phyloP scores from a whole-genome alignment of 2,329 filamentous ascomycete genomes.

The Keithomyces neogunnii region DNA sequence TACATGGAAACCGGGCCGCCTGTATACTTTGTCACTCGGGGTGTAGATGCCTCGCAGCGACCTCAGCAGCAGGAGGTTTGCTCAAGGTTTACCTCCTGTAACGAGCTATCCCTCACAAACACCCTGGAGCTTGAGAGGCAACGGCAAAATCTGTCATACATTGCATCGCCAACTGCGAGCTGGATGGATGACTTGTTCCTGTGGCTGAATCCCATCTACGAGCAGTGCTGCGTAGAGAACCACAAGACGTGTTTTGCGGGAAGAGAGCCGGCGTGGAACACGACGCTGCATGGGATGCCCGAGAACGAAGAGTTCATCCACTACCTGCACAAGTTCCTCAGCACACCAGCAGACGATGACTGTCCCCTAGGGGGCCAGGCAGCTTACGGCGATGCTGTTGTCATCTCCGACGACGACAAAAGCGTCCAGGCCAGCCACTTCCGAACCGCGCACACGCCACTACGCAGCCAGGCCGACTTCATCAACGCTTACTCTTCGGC shows the following conservation, averaged over 20 bases:
- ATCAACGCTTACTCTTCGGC: conserved; percentile 86
- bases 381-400: conserved; percentile 75
- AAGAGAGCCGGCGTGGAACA: conserved; percentile 77
- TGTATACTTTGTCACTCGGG: conserved; percentile 87
- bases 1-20: conserved; percentile 90
- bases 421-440: conserved; percentile 82
- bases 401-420: conserved; percentile 59
- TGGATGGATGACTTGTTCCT: conserved; percentile 97
- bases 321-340: conserved; percentile 77
- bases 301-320: conserved; percentile 83
- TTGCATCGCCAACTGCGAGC: conserved; percentile 79
- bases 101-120: conserved; percentile 75
- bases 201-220: conserved; percentile 83
- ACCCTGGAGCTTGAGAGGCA: conserved; percentile 92
- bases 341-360: conserved; percentile 68
- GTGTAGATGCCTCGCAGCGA: conserved; percentile 70
- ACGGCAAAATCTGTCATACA: conserved; percentile 77
- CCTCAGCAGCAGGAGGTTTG: conserved; percentile 78
- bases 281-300: conserved; percentile 83
- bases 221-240: conserved; percentile 63
- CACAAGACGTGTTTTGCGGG: conserved; percentile 70
- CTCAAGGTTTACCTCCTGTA: conserved; percentile 82
- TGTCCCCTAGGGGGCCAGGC: conserved; percentile 87
- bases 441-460: conserved; percentile 77
- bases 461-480: conserved; percentile 85